Base-by-base conservation (phyloP, 202 grass and related monocot species). In the Setaria viridis region DNA sequence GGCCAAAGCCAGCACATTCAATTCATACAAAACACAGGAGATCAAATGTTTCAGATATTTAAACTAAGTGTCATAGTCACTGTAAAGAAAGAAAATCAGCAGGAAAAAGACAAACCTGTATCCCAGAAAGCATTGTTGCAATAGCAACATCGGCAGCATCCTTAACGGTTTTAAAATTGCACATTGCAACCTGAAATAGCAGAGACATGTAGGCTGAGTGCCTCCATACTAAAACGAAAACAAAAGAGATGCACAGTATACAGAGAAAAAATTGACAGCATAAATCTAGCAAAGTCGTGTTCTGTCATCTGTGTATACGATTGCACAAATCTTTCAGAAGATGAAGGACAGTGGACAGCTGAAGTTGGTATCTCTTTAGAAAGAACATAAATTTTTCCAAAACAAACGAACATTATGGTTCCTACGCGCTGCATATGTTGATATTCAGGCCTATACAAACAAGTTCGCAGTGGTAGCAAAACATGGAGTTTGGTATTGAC, bases 61-160 rank as follows among this genome's bases (percentile, higher is more conserved):
- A 41, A 41, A 41, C 20, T 5, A 21, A 83, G 20, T 41, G 50
- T 57, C 13, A 76, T 79, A 7, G 30, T 79, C 41, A 72, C 42
- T 81, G 54, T 14, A 69, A 68, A 16, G 30, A 53, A 74, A 82
- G 17, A 67, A 35, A 51, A 76, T 34, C 73, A 17, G 62, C 8
- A 75, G 39, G 9, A 14, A 64, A 86, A 75, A 48, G 21, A 55
- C 62, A 79, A 66, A 99, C 96, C 96, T 99, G 96, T 88, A 99
- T 96, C 73, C 96, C 93, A 88, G 91, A 99, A 94, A 87, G 96
- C 96, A 99, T 99, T 65, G 93, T 93, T 37, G 90, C 90, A 89
- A 99, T 99, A 81, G 96, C 96, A 88, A 99, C 96, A 95, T 99
- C 93, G 78, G 93, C 91, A 56, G 96, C 90, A 89, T 99, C 96